Evolutionary conservation across 1,139 yeast species (phyloP), one percentile per base, ranked within the genome.

Genomic region (Lodderomyces jiufengensis): DNA sequence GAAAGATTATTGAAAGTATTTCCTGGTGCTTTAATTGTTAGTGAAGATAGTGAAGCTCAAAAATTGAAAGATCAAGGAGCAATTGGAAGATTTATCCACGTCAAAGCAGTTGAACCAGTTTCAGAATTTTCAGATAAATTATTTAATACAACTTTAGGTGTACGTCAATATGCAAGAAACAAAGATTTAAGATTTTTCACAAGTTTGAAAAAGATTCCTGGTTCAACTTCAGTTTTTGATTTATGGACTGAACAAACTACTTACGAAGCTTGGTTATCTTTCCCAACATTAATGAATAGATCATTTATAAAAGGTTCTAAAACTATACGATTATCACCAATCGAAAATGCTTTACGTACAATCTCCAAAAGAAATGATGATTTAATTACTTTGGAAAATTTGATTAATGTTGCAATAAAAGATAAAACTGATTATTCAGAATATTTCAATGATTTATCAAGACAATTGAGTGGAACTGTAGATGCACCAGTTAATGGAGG

Each of bases 401-500:
- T 77, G 62, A 74, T 82, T 46, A 72, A 73, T 48, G 66, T 72
- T 44, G 70, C 78, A 3, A 63, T 76, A 45, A 78, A 70, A 51
- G 81, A 78, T 27, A 74, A 75, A 45, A 66, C 70, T 1, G 77
- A 73, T 36, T 63, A 63, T 41, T 59, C 67, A 6, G 61, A 80
- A 8, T 55, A 77, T 40, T 74, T 84, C 58, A 71, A 74, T 52
- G 88, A 81, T 54, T 68, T 87, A 41, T 84, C 92, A 9, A 72
- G 95, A 59, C 81, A 80, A 47, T 66, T 87, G 37, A 77, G 92
- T 0, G 96, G 96, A 32, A 85, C 96, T 0, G 92, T 87, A 39
- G 95, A 87, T 54, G 80, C 95, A 0, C 96, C 96, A 5, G 94
- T 87, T 9, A 87, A 87, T 56, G 96, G 96, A 26, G 96, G 96